These are phyloP conservation scores for Sphenostylis stenocarpa DNA, from an alignment of 306 rosid genomes.

Conservation along the genomic window DNA sequence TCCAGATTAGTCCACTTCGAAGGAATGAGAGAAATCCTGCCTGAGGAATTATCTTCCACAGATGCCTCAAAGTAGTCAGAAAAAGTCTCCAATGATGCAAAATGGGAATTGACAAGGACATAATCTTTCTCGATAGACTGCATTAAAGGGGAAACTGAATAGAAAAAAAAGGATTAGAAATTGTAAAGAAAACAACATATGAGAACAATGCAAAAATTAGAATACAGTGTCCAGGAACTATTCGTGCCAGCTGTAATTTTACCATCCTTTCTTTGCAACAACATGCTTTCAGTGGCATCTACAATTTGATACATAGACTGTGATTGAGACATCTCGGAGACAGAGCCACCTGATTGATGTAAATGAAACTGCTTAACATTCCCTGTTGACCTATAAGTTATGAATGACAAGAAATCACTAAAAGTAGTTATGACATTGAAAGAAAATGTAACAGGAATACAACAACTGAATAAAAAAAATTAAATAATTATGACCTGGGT, in stretches of 20 bases:
- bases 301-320: slow-evolving; percentile 35
- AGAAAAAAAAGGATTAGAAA: slow-evolving; percentile 15
- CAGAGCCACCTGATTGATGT: slow-evolving; percentile 36
- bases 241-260: too few relatives aligned
- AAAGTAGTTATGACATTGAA: neutral
- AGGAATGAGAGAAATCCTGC: slow-evolving; percentile 41
- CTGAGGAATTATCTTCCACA: slow-evolving; percentile 41
- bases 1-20: slow-evolving; percentile 43
- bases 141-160: slow-evolving; percentile 73
- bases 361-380: slow-evolving; percentile 42
- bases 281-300: slow-evolving; percentile 21
- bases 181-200: neutral
- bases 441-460: slow-evolving; percentile 19
- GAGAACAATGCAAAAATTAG: slow-evolving; percentile 26
- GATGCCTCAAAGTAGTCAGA: slow-evolving; percentile 65
- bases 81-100: slow-evolving; percentile 58
- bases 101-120: slow-evolving; percentile 66
- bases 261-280: slow-evolving; percentile 31
- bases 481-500: slow-evolving; percentile 51
- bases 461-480: neutral
- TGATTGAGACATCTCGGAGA: slow-evolving; percentile 38
- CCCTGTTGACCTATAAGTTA: slow-evolving; percentile 44
- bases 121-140: slow-evolving; percentile 84
- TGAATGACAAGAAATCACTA: slow-evolving; percentile 29
- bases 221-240: slow-evolving; percentile 20